A percentile compares a stretch with the other conserved stretches of the same genome.
Evolutionary conservation across 2,329 filamentous ascomycete species (phyloP).

Genomic region (Aspergillus floridensis): DNA sequence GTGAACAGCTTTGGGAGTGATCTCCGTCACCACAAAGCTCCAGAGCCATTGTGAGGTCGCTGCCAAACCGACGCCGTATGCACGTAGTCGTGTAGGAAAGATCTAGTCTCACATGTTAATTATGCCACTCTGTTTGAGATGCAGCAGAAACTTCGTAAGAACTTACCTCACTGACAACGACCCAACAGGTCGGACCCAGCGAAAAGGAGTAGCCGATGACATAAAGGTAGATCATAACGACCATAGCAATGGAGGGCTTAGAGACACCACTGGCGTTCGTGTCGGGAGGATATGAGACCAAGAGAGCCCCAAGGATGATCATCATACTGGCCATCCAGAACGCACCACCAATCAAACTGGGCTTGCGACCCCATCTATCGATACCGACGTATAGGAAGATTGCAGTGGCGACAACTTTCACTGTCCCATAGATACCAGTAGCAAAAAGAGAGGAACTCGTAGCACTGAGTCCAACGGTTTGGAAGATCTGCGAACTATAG

Average conservation of each 20-base stretch:
- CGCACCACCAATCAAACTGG: slow-evolving; percentile 35
- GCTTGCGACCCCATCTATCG: slow-evolving; percentile 38
- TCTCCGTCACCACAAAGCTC: slow-evolving; percentile 43
- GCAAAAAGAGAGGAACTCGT: slow-evolving; percentile 37
- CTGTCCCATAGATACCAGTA: slow-evolving; percentile 39
- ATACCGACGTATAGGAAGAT: slow-evolving; percentile 40
- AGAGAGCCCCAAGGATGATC: slow-evolving; percentile 39
- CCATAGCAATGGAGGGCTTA: slow-evolving; percentile 32
- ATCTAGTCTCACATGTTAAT: slow-evolving; percentile 24
- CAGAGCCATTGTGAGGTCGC: slow-evolving; percentile 42
- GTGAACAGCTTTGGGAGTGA: slow-evolving; percentile 42
- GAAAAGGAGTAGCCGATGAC: slow-evolving; percentile 28
- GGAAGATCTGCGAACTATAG: slow-evolving; percentile 38
- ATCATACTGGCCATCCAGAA: slow-evolving; percentile 38
- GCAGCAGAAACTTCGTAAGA: not conserved
- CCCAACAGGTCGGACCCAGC: slow-evolving; percentile 34
- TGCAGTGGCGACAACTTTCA: slow-evolving; percentile 38
- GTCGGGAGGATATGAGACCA: slow-evolving; percentile 34
- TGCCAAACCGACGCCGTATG: slow-evolving; percentile 41
- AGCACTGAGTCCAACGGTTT: slow-evolving; percentile 34
- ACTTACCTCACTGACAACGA: slow-evolving; percentile 34
- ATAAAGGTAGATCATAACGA: slow-evolving; percentile 54
- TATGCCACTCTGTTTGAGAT: not conserved
- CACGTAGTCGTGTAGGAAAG: slow-evolving; percentile 41
- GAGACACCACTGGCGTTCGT: slow-evolving; percentile 27